Evolutionary conservation across 2,329 filamentous ascomycete species (phyloP).

Genomic region (Trichoderma sp.): DNA sequence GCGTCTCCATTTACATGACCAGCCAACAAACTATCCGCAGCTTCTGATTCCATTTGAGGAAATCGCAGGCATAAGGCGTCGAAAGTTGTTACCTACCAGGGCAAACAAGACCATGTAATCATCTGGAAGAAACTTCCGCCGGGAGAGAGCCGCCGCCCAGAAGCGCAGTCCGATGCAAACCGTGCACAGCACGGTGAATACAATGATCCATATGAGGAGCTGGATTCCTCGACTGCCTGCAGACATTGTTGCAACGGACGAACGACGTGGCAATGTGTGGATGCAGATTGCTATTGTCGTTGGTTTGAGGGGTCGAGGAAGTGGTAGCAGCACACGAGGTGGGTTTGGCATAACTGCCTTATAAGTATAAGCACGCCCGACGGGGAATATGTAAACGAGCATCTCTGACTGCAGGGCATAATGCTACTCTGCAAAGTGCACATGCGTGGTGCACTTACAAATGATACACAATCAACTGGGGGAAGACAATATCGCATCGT

Average conservation of each 20-base stretch:
- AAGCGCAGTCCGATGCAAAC: slow-evolving; percentile 24
- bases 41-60: background rate
- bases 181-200: slow-evolving; percentile 23
- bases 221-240: background rate
- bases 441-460: background rate
- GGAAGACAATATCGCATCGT: background rate
- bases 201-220: slow-evolving; percentile 16
- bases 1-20: background rate
- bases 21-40: background rate
- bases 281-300: background rate
- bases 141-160: slow-evolving; percentile 24
- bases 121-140: slow-evolving; percentile 12
- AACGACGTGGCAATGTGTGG: background rate
- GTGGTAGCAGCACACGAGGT: background rate
- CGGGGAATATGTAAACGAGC: background rate
- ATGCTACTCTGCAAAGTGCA: background rate
- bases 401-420: background rate
- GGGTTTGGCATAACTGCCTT: background rate
- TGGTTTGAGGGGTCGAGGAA: background rate
- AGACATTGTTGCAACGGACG: background rate
- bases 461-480: background rate
- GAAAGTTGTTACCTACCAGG: slow-evolving; percentile 22
- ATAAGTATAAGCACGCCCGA: background rate
- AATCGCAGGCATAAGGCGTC: background rate
- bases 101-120: slow-evolving; percentile 25